Conservation (phyloP, 140 eudicot species). For the Erigeron philadelphicus region DNA sequence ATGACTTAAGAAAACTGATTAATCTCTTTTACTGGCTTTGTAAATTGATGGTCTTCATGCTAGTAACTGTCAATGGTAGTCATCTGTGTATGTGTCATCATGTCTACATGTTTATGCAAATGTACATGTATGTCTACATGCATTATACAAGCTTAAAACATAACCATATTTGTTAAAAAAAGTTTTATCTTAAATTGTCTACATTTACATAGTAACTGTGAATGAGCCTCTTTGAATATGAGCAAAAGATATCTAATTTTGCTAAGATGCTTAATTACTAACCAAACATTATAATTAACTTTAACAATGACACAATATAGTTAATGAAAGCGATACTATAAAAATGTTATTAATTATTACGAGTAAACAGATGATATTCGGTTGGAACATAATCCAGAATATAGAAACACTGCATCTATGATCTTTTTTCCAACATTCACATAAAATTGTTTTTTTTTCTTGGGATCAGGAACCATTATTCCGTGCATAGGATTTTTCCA, state of each 20-base stretch:
- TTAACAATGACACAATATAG: background rate
- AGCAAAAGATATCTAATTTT: background rate
- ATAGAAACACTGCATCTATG: constrained; percentile 4
- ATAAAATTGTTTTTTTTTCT: background rate
- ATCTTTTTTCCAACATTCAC: background rate
- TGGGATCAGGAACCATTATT: background rate
- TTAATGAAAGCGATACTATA: background rate
- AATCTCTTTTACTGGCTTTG: too few relatives aligned
- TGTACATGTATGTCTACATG: too few relatives aligned
- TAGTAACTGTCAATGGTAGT: too few relatives aligned
- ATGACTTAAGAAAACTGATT: too few relatives aligned
- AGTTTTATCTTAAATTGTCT: too few relatives aligned
- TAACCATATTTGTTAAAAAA: too few relatives aligned
- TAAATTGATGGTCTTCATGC: too few relatives aligned
- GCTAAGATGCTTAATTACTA: background rate
- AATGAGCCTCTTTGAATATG: background rate
- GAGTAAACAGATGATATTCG: background rate
- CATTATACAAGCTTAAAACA: too few relatives aligned
- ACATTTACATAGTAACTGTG: background rate
- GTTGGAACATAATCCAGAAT: constrained; percentile 3
- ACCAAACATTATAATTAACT: background rate
- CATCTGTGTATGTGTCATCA: too few relatives aligned
- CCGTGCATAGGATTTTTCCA: background rate
- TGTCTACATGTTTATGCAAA: too few relatives aligned
- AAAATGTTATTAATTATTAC: background rate